Conservation (phyloP, 2,329 filamentous ascomycete genomes). For the Taxawa tesnikishii region DNA sequence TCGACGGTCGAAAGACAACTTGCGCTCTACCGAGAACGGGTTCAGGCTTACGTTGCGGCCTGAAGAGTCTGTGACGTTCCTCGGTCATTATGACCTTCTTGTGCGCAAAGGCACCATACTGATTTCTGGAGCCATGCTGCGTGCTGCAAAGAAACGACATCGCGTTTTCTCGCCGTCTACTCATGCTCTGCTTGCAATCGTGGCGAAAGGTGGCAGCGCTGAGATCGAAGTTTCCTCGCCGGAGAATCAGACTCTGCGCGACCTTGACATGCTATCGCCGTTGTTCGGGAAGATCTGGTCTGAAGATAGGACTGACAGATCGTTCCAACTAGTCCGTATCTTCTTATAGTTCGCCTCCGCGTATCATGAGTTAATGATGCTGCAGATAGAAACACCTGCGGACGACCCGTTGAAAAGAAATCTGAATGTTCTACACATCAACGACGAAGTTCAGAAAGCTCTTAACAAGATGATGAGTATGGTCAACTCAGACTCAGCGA, state of each 20-base stretch:
- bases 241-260: conserved; percentile 34
- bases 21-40: too few relatives aligned
- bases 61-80: conserved; percentile 22
- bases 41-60: conserved; percentile 11
- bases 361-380: background rate
- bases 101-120: conserved; percentile 51
- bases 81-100: conserved; percentile 57
- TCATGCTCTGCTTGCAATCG: conserved; percentile 56
- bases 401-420: conserved; percentile 12
- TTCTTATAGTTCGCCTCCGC: background rate
- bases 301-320: conserved; percentile 12
- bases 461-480: conserved; percentile 11
- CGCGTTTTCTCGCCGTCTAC: conserved; percentile 57
- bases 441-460: conserved; percentile 13
- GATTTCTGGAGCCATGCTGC: conserved; percentile 52
- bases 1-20: too few relatives aligned
- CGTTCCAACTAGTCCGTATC: conserved; percentile 17
- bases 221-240: conserved; percentile 45
- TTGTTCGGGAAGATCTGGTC: conserved; percentile 58
- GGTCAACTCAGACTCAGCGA: too few relatives aligned
- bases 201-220: conserved; percentile 31
- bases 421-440: conserved; percentile 17
- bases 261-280: conserved; percentile 50
- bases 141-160: conserved; percentile 28
- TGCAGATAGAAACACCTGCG: conserved; percentile 14